Evolutionary conservation across 805 yeast species (phyloP).

Genomic region (Alloascoidea hylecoeti): DNA sequence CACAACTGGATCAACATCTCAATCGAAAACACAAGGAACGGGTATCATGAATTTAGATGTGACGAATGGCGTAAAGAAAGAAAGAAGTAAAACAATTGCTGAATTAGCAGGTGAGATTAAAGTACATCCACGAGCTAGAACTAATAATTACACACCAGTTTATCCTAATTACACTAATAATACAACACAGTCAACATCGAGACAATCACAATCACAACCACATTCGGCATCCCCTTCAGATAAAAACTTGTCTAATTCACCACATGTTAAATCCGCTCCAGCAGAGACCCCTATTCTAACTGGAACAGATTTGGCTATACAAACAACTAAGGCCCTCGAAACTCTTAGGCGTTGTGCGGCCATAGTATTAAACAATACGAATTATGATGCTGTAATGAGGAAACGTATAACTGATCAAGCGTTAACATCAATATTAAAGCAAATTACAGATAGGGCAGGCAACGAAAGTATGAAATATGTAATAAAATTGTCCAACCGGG

Average conservation of each 20-base stretch:
- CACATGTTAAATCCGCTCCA: too few species aligned
- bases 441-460: too few species aligned
- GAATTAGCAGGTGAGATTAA: slow-evolving; percentile 18
- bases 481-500: too few species aligned
- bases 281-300: slow-evolving; percentile 15
- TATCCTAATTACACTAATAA: background rate
- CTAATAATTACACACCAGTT: background rate
- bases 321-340: too few species aligned
- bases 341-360: too few species aligned
- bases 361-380: too few species aligned
- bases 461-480: too few species aligned
- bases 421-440: too few species aligned
- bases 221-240: slow-evolving; percentile 2
- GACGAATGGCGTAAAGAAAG: slow-evolving; percentile 10
- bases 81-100: slow-evolving; percentile 15
- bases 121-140: slow-evolving; percentile 9
- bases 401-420: too few species aligned
- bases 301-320: too few species aligned
- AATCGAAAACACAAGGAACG: slow-evolving; percentile 12
- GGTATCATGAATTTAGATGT: slow-evolving; percentile 9
- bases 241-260: slow-evolving; percentile 5
- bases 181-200: slow-evolving; percentile 6
- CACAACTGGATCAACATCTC: slow-evolving; percentile 23
- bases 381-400: too few species aligned
- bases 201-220: slow-evolving; percentile 3